Conservation (phyloP, 805 yeast genomes). For the Kregervanrija fluxuum region DNA sequence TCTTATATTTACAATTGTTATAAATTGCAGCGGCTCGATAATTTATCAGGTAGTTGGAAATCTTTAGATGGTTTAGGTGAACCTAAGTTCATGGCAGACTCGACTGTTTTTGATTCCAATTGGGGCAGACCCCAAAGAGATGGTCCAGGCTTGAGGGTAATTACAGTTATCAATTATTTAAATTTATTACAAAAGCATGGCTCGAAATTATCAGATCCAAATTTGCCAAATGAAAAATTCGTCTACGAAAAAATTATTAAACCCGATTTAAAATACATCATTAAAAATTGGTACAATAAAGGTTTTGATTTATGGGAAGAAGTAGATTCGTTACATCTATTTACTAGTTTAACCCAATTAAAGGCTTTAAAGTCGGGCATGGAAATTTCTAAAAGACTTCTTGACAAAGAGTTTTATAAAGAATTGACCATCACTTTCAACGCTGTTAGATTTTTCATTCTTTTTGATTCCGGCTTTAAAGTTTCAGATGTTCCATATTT, state of each 20-base stretch:
- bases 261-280: slow-evolving; percentile 63
- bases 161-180: slow-evolving; percentile 54
- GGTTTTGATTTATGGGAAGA: slow-evolving; percentile 97
- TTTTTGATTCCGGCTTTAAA: slow-evolving; percentile 35
- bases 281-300: slow-evolving; percentile 49
- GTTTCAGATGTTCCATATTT: slow-evolving; percentile 42
- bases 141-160: slow-evolving; percentile 81
- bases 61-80: slow-evolving; percentile 69
- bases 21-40: slow-evolving; percentile 55
- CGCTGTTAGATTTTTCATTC: slow-evolving; percentile 32
- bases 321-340: slow-evolving; percentile 64
- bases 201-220: slow-evolving; percentile 16
- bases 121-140: slow-evolving; percentile 98
- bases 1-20: slow-evolving; percentile 55
- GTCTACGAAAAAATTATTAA: slow-evolving; percentile 48
- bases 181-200: slow-evolving; percentile 31
- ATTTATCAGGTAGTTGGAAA: slow-evolving; percentile 59
- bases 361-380: slow-evolving; percentile 59
- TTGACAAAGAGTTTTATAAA: slow-evolving; percentile 21
- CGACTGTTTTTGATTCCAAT: slow-evolving; percentile 47
- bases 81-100: slow-evolving; percentile 74
- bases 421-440: slow-evolving; percentile 27
- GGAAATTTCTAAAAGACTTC: slow-evolving; percentile 23
- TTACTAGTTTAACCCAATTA: slow-evolving; percentile 69
- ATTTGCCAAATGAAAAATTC: slow-evolving; percentile 25